A percentile compares a stretch with the other conserved stretches of the same genome.
These are phyloP conservation scores for Tremella yokohamensis DNA, from an alignment of 768 basidiomycete genomes.

Conservation along the genomic window DNA sequence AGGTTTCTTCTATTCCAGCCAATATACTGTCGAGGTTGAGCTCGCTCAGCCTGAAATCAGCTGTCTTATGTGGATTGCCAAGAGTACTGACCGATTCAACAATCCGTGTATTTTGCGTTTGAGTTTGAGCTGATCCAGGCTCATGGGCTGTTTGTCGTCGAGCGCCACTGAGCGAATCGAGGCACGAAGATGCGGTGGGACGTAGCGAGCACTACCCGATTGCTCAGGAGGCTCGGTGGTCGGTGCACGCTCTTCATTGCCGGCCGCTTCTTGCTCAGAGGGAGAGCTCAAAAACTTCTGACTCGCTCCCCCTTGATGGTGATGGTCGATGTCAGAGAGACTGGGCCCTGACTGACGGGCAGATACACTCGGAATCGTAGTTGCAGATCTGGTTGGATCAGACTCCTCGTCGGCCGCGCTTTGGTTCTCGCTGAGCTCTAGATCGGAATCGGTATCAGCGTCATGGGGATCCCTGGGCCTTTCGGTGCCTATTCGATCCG, in stretches of 20 bases:
- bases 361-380: no score
- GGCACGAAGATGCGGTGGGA: slow-evolving; percentile 74
- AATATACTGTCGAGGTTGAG: slow-evolving; percentile 76
- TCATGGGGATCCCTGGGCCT: slow-evolving; percentile 3
- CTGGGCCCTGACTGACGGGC: no score
- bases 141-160: slow-evolving; percentile 43
- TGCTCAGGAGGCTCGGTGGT: no score
- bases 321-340: no score
- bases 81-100: slow-evolving; percentile 66
- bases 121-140: slow-evolving; percentile 59
- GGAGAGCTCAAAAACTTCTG: no score
- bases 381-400: no score
- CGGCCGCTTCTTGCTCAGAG: no score
- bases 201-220: slow-evolving; percentile 53
- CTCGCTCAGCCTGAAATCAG: slow-evolving; percentile 70
- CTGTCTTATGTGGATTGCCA: background rate
- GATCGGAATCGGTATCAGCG: no score
- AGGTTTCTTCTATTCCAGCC: slow-evolving; percentile 69
- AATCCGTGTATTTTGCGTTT: slow-evolving; percentile 76
- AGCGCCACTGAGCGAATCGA: slow-evolving; percentile 49
- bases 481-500: slow-evolving; percentile 44
- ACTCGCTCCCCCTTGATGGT: no score
- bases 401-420: no score
- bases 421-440: no score
- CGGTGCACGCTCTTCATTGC: no score